A percentile compares a stretch with the other conserved stretches of the same genome.
phyloP scores from a whole-genome alignment of 1,284 basidiomycete genomes.

The Tylopilus microsporus region DNA sequence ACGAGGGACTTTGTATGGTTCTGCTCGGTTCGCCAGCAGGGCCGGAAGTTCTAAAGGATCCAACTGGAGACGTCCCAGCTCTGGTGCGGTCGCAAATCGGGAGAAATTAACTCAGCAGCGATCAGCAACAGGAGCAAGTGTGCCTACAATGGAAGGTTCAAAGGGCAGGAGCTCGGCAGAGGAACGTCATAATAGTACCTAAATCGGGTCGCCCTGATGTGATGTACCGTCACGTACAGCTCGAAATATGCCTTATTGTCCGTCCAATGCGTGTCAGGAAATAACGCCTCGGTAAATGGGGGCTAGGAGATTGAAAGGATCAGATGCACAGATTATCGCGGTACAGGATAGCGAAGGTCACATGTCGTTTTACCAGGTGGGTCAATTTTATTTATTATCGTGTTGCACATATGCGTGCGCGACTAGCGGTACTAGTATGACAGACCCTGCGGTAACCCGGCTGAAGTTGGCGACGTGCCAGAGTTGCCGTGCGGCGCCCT shows the following conservation, averaged over 20 bases:
- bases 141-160: constrained; percentile 25
- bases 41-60: constrained; percentile 10
- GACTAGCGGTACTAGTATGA: constrained; percentile 13
- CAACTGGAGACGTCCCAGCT: constrained; percentile 19
- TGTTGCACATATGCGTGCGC: constrained; percentile 6
- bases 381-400: constrained; percentile 15
- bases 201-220: constrained; percentile 19
- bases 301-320: constrained; percentile 31
- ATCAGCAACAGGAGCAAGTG: constrained; percentile 9
- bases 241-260: constrained; percentile 22
- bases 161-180: constrained; percentile 23
- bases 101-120: constrained; percentile 16
- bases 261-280: constrained; percentile 16
- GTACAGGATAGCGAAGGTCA: constrained; percentile 10
- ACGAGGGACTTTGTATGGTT: constrained; percentile 12
- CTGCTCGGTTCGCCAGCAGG: constrained; percentile 19
- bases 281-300: constrained; percentile 24
- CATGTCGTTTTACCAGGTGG: constrained; percentile 9
- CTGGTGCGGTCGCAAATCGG: constrained; percentile 12
- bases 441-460: constrained; percentile 15
- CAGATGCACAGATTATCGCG: constrained; percentile 19
- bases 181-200: constrained; percentile 24
- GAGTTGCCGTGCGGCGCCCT: neutral
- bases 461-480: constrained; percentile 3
- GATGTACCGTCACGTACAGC: constrained; percentile 23